Conservation (phyloP, 2,329 filamentous ascomycete species). For the Apiospora sp. region DNA sequence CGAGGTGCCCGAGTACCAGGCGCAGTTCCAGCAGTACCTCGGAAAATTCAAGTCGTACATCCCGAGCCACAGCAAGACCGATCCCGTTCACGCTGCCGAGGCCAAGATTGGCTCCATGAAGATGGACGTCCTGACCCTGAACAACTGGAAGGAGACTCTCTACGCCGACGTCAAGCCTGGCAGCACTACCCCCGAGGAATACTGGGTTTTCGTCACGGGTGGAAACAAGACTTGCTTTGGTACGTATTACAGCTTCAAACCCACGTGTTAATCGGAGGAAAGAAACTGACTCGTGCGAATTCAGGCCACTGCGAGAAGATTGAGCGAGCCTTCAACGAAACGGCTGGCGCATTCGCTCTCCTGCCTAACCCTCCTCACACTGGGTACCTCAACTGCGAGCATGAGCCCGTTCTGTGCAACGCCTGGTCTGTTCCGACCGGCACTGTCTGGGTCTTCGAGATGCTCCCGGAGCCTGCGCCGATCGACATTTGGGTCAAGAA, state of each 20-base stretch:
- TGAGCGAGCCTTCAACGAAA: conserved; percentile 72
- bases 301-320: conserved; percentile 70
- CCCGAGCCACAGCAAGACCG: conserved; percentile 54
- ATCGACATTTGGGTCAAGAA: conserved; percentile 70
- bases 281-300: conserved; percentile 28
- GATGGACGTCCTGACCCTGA: conserved; percentile 67
- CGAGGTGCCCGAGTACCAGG: conserved; percentile 63
- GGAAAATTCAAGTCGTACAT: conserved; percentile 60
- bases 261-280: conserved; percentile 27
- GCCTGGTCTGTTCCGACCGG: conserved; percentile 72
- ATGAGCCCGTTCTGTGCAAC: conserved; percentile 78
- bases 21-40: conserved; percentile 70
- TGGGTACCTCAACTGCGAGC: conserved; percentile 76
- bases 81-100: conserved; percentile 53
- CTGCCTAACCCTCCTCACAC: conserved; percentile 71
- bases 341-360: conserved; percentile 68
- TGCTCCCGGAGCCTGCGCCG: conserved; percentile 70
- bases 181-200: conserved; percentile 72
- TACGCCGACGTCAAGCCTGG: conserved; percentile 66
- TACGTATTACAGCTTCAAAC: conserved; percentile 44
- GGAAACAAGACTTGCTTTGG: conserved; percentile 81
- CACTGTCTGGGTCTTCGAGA: conserved; percentile 70
- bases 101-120: conserved; percentile 59
- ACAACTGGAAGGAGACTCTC: conserved; percentile 76
- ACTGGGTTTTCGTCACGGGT: conserved; percentile 78